These are phyloP conservation scores for Sporothrix mexicana DNA, from an alignment of 2,329 filamentous ascomycete species.

Conservation along the genomic window DNA sequence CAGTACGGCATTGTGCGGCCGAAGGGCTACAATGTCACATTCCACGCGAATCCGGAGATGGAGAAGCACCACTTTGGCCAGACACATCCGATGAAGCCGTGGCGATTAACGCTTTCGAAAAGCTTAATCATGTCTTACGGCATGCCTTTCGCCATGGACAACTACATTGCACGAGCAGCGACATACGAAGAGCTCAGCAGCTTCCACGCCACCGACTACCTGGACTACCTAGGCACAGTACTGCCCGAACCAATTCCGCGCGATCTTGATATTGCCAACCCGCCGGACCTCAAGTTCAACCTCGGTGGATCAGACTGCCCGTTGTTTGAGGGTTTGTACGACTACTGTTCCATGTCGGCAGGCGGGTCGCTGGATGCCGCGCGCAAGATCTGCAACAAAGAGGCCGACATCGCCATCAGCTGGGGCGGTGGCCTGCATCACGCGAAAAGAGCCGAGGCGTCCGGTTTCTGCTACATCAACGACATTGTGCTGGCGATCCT, in stretches of 20 bases:
- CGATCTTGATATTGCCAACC: slow-evolving; percentile 68
- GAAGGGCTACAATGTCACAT: slow-evolving; percentile 88
- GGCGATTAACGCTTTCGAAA: slow-evolving; percentile 94
- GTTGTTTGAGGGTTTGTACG: slow-evolving; percentile 92
- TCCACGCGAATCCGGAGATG: slow-evolving; percentile 92
- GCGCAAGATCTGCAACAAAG: slow-evolving; percentile 80
- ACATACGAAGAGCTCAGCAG: slow-evolving; percentile 84
- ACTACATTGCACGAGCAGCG: slow-evolving; percentile 82
- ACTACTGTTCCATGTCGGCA: slow-evolving; percentile 93
- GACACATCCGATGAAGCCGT: slow-evolving; percentile 98
- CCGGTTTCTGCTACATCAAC: slow-evolving; percentile 98
- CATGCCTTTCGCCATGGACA: slow-evolving; percentile 96
- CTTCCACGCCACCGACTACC: slow-evolving; percentile 88
- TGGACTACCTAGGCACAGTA: slow-evolving; percentile 82
- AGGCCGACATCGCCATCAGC: slow-evolving; percentile 95
- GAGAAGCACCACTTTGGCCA: slow-evolving; percentile 97
- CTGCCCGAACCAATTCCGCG: slow-evolving; percentile 67
- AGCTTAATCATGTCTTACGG: slow-evolving; percentile 93
- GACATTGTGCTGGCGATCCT: slow-evolving; percentile 95
- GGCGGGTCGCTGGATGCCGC: slow-evolving; percentile 91
- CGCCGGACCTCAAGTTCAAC: slow-evolving; percentile 76
- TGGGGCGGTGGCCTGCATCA: slow-evolving; percentile 98
- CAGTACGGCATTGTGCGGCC: slow-evolving; percentile 77
- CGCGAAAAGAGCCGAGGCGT: slow-evolving; percentile 91
- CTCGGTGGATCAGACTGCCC: slow-evolving; percentile 92